These are phyloP conservation scores for Endotrypanum monterogeii DNA, from an alignment of 208 protist species.

Conservation along the genomic window DNA sequence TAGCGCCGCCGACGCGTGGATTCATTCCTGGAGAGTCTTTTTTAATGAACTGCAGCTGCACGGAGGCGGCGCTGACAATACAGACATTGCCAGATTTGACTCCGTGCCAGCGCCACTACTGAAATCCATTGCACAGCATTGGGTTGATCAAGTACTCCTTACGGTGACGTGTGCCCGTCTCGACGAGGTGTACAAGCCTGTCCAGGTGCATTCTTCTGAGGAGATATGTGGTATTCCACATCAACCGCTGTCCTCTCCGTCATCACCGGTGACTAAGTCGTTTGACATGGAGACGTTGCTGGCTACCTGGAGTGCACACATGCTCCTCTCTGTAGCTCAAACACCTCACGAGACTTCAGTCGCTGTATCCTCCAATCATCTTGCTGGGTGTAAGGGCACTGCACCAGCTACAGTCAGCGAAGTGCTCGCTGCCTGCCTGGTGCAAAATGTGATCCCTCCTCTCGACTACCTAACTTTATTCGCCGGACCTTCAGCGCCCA, in stretches of 20 bases:
- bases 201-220: neutral
- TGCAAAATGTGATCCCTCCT: constrained; percentile 9
- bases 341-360: neutral
- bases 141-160: constrained; percentile 16
- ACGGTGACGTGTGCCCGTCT: neutral
- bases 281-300: constrained; percentile 13
- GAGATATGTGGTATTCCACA: neutral
- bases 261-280: no score
- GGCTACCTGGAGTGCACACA: constrained; percentile 26
- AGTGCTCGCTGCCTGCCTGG: constrained; percentile 4
- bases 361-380: neutral
- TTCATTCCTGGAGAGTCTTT: neutral
- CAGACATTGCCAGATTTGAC: neutral
- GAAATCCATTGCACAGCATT: constrained; percentile 17
- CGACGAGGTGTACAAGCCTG: constrained; percentile 17
- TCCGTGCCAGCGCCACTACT: constrained; percentile 8
- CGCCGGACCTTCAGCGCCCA: neutral
- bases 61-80: neutral
- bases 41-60: constrained; percentile 3
- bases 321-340: constrained; percentile 8
- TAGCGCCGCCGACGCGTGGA: neutral
- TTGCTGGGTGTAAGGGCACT: neutral
- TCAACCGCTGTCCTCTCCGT: neutral
- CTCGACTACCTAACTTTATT: constrained; percentile 16
- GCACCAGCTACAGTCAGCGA: neutral